Conservation (phyloP, 2,329 filamentous ascomycete genomes). For the Fusarium albidum region DNA sequence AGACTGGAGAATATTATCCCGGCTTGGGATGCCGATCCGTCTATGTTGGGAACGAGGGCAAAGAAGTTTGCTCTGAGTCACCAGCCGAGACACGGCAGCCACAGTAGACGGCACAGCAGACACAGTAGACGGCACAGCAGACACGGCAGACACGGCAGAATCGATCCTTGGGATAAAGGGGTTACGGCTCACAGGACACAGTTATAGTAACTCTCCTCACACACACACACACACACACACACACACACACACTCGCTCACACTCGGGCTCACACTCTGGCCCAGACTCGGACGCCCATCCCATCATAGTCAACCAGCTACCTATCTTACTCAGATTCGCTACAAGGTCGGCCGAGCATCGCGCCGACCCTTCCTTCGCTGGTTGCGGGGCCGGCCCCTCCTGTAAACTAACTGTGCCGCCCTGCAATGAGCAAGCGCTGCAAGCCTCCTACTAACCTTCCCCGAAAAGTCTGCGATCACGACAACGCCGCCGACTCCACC, state of each 20-base stretch:
- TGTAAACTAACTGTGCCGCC: neutral
- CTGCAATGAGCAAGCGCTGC: neutral
- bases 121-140: no score
- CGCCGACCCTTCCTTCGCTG: constrained; percentile 7
- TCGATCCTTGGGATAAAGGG: neutral
- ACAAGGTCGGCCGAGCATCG: constrained; percentile 17
- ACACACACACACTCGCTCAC: no score
- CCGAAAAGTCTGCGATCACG: constrained; percentile 39
- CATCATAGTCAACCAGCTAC: no score
- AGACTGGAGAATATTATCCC: no score
- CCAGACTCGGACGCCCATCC: no score
- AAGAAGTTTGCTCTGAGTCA: neutral
- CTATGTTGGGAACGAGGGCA: no score
- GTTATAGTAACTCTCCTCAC: no score
- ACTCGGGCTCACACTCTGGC: no score
- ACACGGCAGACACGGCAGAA: constrained; percentile 12
- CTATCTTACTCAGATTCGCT: neutral
- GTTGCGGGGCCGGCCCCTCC: constrained; percentile 26
- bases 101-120: no score
- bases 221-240: no score
- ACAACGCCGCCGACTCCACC: constrained; percentile 33
- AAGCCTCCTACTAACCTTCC: constrained; percentile 11
- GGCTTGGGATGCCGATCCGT: no score
- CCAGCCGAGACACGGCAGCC: constrained; percentile 14
- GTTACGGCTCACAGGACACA: no score